These are phyloP conservation scores for Penicillium samsonianum DNA, from an alignment of 495 filamentous ascomycete species.

Conservation along the genomic window DNA sequence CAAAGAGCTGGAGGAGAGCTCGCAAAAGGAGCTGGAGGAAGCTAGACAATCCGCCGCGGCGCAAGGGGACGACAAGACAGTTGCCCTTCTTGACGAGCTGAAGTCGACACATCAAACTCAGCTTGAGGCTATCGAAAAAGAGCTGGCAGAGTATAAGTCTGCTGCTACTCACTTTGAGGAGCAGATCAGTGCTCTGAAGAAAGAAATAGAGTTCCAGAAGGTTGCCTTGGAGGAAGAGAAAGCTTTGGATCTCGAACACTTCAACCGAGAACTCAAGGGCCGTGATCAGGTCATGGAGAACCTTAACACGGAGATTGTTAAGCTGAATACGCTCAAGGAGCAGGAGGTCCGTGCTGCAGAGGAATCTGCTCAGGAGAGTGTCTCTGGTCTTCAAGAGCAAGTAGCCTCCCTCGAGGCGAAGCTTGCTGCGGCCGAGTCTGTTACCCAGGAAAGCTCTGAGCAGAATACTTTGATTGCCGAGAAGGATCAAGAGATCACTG, in stretches of 20 bases:
- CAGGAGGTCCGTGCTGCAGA: constrained; percentile 47
- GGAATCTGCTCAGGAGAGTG: constrained; percentile 36
- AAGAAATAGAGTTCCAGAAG: constrained; percentile 42
- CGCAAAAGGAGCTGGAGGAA: constrained; percentile 43
- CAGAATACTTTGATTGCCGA: constrained; percentile 34
- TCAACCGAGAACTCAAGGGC: constrained; percentile 44
- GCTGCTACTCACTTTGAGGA: constrained; percentile 38
- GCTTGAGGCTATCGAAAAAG: constrained; percentile 40
- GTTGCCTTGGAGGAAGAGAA: constrained; percentile 42
- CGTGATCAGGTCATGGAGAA: constrained; percentile 47
- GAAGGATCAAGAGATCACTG: constrained; percentile 43
- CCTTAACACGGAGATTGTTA: constrained; percentile 46
- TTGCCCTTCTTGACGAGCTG: constrained; percentile 41
- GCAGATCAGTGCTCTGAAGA: constrained; percentile 42
- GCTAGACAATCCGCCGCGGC: constrained; percentile 39
- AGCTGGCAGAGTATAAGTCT: constrained; percentile 41
- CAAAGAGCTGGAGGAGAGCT: constrained; percentile 45
- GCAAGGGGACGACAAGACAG: constrained; percentile 39
- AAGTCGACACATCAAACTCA: constrained; percentile 42
- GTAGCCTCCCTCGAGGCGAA: constrained; percentile 42
- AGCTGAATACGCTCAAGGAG: constrained; percentile 41
- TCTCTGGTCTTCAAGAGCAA: constrained; percentile 39
- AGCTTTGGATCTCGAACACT: constrained; percentile 37
- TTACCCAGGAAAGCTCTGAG: constrained; percentile 30
- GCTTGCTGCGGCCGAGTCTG: constrained; percentile 39